Evolutionary conservation across 1,139 yeast species (phyloP).

Genomic region (Schwanniomyces etchellsii): DNA sequence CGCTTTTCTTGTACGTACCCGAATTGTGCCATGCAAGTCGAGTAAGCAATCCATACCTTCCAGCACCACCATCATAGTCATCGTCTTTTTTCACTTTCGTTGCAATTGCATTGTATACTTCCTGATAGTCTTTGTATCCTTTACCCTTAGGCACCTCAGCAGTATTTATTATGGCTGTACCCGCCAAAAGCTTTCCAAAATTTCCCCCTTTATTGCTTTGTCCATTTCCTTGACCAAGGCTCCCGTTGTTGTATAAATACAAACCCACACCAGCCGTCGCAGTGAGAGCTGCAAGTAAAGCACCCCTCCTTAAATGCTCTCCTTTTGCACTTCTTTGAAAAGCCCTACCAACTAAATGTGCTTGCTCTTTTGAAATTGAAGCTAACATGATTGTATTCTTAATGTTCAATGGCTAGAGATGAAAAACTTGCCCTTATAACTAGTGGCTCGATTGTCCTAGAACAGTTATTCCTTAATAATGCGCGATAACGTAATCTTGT

Average conservation of each 20-base stretch:
- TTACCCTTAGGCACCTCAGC: slow-evolving; percentile 24
- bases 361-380: not conserved
- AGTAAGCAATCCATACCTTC: slow-evolving; percentile 57
- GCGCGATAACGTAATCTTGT: not conserved
- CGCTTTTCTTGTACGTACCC: slow-evolving; percentile 60
- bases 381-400: not conserved
- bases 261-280: not conserved
- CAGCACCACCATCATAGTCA: slow-evolving; percentile 68
- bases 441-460: too few relatives aligned
- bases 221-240: slow-evolving; percentile 1
- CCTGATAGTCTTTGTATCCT: slow-evolving; percentile 56
- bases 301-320: not conserved
- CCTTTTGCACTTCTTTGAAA: not conserved
- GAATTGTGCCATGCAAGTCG: slow-evolving; percentile 76
- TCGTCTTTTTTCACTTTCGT: slow-evolving; percentile 67
- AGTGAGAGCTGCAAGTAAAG: not conserved
- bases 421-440: too few relatives aligned
- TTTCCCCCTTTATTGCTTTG: not conserved
- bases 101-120: slow-evolving; percentile 78
- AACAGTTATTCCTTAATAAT: too few relatives aligned
- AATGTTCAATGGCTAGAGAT: too few relatives aligned
- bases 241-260: not conserved
- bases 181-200: slow-evolving; percentile 11
- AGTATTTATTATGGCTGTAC: slow-evolving; percentile 15
- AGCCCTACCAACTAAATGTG: not conserved